Evolutionary conservation across 495 filamentous ascomycete genomes (phyloP), one percentile per base, ranked within the genome.

Genomic region (Rostrohypoxylon terebratum): DNA sequence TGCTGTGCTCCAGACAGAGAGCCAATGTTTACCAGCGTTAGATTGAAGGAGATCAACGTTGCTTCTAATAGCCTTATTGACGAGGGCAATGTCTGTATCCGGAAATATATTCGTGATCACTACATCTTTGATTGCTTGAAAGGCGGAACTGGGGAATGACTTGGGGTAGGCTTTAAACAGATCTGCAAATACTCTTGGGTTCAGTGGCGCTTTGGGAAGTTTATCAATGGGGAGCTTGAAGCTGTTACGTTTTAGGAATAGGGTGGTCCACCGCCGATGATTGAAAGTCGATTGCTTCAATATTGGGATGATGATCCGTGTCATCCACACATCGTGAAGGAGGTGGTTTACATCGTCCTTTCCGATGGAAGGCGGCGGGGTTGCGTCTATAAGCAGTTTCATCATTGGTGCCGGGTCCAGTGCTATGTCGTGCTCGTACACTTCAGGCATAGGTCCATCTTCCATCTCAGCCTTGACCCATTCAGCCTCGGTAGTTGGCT

Each of bases 391-490:
- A 36, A 69, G 66, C 4, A 62, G 18, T 7, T 58, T 55, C 38
- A 69, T 9, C 20, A 63, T 55, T n/a, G 66, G 38, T 16, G 66
- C 25, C 40, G 63, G 31, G 9, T 55, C 33, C 58, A 18, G 14
- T 40, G 21, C 44, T 44, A 14, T 1, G 14, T 11, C 20, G 14
- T 45, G 28, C 33, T 61, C 34, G 11, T 51, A 58, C 33, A 45
- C n/a, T 20, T 62, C 33, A 5, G 64, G 62, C 34, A 63, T 23
- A 53, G 20, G 16, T 10, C n/a, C 38, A 8, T 20, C 48, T 8
- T 40, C 69, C 1, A 54, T 14, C 53, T 74, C 65, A n/a, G 76
- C 76, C 9, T 60, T 72, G 2, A 8, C 48, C 82, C 82, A 84
- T 9, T 75, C 77, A 13, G 62, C 58, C 54, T 77, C 66, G 0